Evolutionary conservation across 2,329 filamentous ascomycete species (phyloP).

Genomic region (Fusarium tanahbumbuense): DNA sequence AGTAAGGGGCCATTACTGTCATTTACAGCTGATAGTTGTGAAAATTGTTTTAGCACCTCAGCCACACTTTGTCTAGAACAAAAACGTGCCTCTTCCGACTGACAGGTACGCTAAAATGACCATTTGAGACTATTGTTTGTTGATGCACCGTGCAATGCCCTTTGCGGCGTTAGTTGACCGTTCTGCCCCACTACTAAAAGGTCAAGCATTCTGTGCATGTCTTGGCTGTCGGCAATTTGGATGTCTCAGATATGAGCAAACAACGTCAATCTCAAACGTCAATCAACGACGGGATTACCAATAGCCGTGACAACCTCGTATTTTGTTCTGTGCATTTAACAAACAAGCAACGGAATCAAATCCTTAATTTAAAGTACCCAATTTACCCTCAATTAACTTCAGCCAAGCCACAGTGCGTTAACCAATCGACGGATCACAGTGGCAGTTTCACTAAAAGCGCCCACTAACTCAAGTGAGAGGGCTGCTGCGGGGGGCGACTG

Average conservation of each 20-base stretch:
- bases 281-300: too few relatives aligned
- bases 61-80: background rate
- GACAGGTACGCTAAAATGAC: background rate
- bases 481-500: background rate
- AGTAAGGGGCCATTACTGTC: background rate
- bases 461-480: background rate
- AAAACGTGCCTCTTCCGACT: background rate
- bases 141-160: too few relatives aligned
- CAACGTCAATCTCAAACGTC: too few relatives aligned
- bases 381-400: background rate
- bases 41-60: background rate
- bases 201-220: too few relatives aligned
- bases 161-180: too few relatives aligned
- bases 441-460: background rate
- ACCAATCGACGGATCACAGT: background rate
- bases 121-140: background rate
- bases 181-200: too few relatives aligned
- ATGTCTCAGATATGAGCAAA: too few relatives aligned
- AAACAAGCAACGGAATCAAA: too few relatives aligned
- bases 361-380: too few relatives aligned
- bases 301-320: too few relatives aligned
- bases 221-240: too few relatives aligned
- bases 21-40: background rate
- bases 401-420: background rate
- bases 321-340: too few relatives aligned